Conservation (phyloP, 495 filamentous ascomycete genomes). For the Hypomontagnella submonticulosa region DNA sequence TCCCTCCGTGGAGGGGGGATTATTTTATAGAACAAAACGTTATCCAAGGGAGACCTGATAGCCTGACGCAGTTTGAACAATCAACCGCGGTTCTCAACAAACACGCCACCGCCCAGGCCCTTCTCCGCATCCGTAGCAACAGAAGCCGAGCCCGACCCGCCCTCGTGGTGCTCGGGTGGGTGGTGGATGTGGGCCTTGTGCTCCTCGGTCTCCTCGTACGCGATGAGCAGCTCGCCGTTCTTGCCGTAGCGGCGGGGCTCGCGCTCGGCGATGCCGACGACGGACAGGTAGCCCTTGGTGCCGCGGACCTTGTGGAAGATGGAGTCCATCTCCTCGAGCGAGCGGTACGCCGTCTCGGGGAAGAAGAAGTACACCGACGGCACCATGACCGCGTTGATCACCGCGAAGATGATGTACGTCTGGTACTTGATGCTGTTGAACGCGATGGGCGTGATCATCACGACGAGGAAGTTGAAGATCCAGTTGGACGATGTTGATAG, state of each 20-base stretch:
- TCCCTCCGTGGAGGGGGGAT: no score
- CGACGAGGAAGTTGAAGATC: conserved; percentile 64
- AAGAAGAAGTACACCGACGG: conserved; percentile 80
- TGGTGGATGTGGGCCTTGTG: conserved; percentile 41
- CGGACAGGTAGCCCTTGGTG: conserved; percentile 63
- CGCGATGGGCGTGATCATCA: conserved; percentile 74
- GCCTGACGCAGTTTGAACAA: neutral
- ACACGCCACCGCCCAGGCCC: conserved; percentile 25
- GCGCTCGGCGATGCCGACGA: conserved; percentile 67
- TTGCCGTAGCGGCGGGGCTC: conserved; percentile 77
- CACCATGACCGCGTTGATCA: conserved; percentile 78
- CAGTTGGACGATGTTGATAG: conserved; percentile 74
- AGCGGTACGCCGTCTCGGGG: conserved; percentile 78
- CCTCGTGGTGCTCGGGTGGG: conserved; percentile 19
- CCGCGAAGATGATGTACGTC: conserved; percentile 84
- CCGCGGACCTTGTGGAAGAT: conserved; percentile 73
- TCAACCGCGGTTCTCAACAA: conserved; percentile 24
- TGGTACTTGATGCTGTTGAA: conserved; percentile 74
- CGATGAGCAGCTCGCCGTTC: conserved; percentile 73
- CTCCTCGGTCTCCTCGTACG: conserved; percentile 62
- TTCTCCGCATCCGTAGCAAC: conserved; percentile 39
- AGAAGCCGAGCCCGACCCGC: conserved; percentile 18
- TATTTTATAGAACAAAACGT: no score
- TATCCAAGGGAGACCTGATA: neutral
- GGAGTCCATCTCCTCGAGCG: conserved; percentile 78